Base-by-base conservation (phyloP, 164 flowering plant species). In the Protea cynaroides region DNA sequence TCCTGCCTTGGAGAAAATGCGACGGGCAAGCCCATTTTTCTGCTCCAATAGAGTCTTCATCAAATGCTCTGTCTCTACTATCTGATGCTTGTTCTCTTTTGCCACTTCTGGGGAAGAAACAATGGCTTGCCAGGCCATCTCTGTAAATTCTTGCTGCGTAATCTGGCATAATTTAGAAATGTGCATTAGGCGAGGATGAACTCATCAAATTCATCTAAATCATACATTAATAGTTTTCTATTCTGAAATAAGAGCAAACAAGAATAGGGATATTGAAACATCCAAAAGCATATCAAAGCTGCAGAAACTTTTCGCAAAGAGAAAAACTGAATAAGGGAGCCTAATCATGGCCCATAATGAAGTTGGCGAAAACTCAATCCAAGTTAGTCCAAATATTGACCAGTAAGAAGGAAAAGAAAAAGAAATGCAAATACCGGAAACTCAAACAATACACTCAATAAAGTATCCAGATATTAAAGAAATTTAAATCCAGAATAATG, bases 111-210 rank as follows among this genome's bases (percentile, higher is more conserved):
- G 99, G 0, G 89, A 91, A 1, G 96, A 79, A 46, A 91, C 93
- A 63, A 94, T 84, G 1, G 88, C 88, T 83, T 89, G 97, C 99
- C 99, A 94, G 13, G 97, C 99, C 97, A 89, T 88, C 43, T 94
- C 99, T 5, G 99, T 94, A 59, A 94, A 94, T 19, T 94, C 99
- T 77, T 88, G 90, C 64, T 91, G 99, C 17, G 96, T 83, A 60
- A 94, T 89, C 97, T 91, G 79, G 15, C 37, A 71, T 19, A 38
- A 38, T n/a, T 51, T 19, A 29, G 52, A 22, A 7, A 55, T 5
- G 34, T 29, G 34, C 34, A 29, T 29, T 5, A 29, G 34, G 34
- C 2, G 34, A 5, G 5, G 34, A 29, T 0, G 34, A 29, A 29
- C 34, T 29, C 34, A 29, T 46, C 15, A 65, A 23, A 65, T n/a